phyloP scores from a whole-genome alignment of 192 early-diverging fungal species.

The Pilobolus umbonatus region DNA sequence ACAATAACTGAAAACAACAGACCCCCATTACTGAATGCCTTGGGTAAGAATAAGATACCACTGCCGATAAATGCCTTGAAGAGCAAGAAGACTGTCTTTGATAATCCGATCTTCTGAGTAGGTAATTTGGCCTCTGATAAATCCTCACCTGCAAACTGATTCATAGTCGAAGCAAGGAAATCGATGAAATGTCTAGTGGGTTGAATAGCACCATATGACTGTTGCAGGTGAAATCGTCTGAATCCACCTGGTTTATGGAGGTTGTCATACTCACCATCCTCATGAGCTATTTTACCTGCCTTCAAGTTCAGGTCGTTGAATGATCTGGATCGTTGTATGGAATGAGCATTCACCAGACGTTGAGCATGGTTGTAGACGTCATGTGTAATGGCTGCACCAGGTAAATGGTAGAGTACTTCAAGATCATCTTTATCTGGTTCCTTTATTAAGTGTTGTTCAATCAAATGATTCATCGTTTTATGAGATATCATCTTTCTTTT shows the following conservation, averaged over 20 bases:
- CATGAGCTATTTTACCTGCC: neutral
- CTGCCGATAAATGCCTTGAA: slow-evolving; percentile 71
- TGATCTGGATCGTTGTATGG: slow-evolving; percentile 26
- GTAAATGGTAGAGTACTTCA: slow-evolving; percentile 38
- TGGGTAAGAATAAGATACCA: slow-evolving; percentile 73
- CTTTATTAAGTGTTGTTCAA: neutral
- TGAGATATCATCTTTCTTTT: too few relatives aligned
- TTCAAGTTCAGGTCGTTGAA: slow-evolving; percentile 6
- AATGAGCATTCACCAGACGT: slow-evolving; percentile 16
- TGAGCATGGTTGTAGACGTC: slow-evolving; percentile 42
- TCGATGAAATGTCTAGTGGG: slow-evolving; percentile 32
- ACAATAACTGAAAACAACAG: slow-evolving; percentile 55
- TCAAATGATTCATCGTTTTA: too few relatives aligned
- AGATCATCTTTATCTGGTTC: slow-evolving; percentile 2
- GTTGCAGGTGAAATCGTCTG: slow-evolving; percentile 68
- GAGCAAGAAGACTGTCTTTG: slow-evolving; percentile 43
- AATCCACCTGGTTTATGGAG: slow-evolving; percentile 76
- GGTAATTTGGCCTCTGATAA: too few relatives aligned
- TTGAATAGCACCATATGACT: neutral
- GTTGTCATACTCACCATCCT: slow-evolving; percentile 34
- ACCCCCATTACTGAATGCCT: slow-evolving; percentile 71
- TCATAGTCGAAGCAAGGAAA: slow-evolving; percentile 36
- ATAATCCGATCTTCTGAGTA: slow-evolving; percentile 28
- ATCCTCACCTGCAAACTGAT: slow-evolving; percentile 47
- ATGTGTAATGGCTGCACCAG: slow-evolving; percentile 39